phyloP scores from a whole-genome alignment of 176 grass and related monocot genomes.

The Triticum dicoccoides region DNA sequence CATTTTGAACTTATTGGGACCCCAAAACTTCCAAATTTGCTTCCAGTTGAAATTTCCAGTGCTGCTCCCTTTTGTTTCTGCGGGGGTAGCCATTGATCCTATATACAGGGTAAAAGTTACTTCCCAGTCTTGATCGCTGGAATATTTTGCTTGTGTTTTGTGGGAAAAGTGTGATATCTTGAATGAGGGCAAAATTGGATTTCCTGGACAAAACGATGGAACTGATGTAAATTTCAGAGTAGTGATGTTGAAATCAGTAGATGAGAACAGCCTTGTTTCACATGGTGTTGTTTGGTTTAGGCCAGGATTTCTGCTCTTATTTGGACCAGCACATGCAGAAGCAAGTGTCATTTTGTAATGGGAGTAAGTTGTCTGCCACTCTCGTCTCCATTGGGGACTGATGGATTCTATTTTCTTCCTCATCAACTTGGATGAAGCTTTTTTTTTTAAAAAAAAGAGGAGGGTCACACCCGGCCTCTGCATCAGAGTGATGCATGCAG shows the following conservation, averaged over 20 bases:
- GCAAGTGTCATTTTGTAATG: too few species aligned
- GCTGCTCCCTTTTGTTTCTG: background rate
- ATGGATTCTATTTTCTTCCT: background rate
- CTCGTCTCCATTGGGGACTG: background rate
- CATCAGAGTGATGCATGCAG: too few species aligned
- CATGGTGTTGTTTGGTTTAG: background rate
- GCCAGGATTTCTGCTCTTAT: background rate
- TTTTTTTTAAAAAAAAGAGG: too few species aligned
- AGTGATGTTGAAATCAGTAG: background rate
- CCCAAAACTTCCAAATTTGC: background rate
- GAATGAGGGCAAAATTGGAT: background rate
- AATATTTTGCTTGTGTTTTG: too few species aligned
- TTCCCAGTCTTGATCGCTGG: background rate
- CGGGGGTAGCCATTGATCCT: background rate
- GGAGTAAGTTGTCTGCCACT: background rate
- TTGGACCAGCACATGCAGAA: background rate
- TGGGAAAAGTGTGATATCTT: too few species aligned
- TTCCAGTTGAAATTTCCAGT: background rate
- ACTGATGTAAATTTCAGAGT: background rate
- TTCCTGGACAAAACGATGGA: background rate
- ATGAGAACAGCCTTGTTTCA: background rate
- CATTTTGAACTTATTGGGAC: background rate
- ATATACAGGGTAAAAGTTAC: slow-evolving; percentile 69
- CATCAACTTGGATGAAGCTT: too few species aligned
- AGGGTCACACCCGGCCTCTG: too few species aligned